phyloP scores from a whole-genome alignment of 78 protist species.

The Polysphondylium violaceum region DNA sequence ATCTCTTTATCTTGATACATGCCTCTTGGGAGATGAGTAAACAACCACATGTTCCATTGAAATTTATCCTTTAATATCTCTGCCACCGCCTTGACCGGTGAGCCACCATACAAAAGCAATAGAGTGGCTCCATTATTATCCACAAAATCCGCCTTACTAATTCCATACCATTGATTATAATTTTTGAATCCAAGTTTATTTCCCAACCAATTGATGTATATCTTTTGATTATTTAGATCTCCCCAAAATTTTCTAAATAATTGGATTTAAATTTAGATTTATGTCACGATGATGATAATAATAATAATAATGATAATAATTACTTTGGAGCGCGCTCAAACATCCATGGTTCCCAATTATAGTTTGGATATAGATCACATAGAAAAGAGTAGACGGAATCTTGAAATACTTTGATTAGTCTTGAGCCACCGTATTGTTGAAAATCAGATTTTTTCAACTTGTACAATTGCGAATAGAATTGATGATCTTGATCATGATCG shows the following conservation, averaged over 20 bases:
- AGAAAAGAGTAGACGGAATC: conserved; percentile 34
- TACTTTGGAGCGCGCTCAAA: conserved; percentile 37
- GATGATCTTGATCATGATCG: neutral
- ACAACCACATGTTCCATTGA: conserved; percentile 42
- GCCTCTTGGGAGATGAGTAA: conserved; percentile 11
- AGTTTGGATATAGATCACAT: neutral
- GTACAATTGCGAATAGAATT: conserved; percentile 31
- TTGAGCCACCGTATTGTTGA: neutral
- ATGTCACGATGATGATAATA: neutral
- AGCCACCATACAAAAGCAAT: conserved; percentile 15
- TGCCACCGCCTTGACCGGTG: conserved; percentile 20
- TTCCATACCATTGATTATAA: conserved; percentile 46
- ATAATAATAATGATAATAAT: neutral
- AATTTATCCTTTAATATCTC: conserved; percentile 1
- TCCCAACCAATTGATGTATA: conserved; percentile 41
- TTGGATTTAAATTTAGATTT: neutral
- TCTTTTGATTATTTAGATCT: conserved; percentile 28
- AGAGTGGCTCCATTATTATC: conserved; percentile 22
- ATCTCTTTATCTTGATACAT: neutral
- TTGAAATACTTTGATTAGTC: neutral
- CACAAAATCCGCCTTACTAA: conserved; percentile 21
- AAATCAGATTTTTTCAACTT: conserved; percentile 8
- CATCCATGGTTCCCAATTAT: conserved; percentile 45
- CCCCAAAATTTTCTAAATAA: conserved; percentile 31
- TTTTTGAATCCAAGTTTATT: neutral